These are phyloP conservation scores for Lasiosphaeria hispida DNA, from an alignment of 495 filamentous ascomycete species.

Conservation along the genomic window DNA sequence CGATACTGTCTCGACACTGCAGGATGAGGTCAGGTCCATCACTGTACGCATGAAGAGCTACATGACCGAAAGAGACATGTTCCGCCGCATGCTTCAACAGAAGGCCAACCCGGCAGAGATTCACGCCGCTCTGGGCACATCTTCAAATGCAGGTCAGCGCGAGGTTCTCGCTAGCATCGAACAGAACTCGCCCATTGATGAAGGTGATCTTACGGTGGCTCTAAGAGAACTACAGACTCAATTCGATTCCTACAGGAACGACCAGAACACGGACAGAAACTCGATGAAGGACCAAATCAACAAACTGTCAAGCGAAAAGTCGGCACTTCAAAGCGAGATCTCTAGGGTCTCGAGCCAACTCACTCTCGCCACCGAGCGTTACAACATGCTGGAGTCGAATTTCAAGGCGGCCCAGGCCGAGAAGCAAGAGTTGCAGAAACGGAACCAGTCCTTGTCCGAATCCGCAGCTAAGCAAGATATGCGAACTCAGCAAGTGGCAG, in stretches of 20 bases:
- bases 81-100: slow-evolving; percentile 86
- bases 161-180: slow-evolving; percentile 53
- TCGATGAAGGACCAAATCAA: slow-evolving; percentile 85
- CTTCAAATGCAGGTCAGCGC: slow-evolving; percentile 47
- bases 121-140: slow-evolving; percentile 63
- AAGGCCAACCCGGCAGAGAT: slow-evolving; percentile 58
- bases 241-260: slow-evolving; percentile 85
- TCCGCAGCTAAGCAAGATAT: slow-evolving; percentile 85
- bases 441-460: slow-evolving; percentile 71
- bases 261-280: slow-evolving; percentile 72
- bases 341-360: slow-evolving; percentile 76
- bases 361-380: slow-evolving; percentile 74
- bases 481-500: slow-evolving; percentile 82
- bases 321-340: slow-evolving; percentile 73
- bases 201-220: slow-evolving; percentile 44
- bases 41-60: slow-evolving; percentile 83
- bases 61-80: slow-evolving; percentile 93
- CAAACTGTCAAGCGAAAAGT: slow-evolving; percentile 75
- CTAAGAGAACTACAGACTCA: slow-evolving; percentile 84
- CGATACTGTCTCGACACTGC: slow-evolving; percentile 57
- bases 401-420: slow-evolving; percentile 78
- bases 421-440: slow-evolving; percentile 78
- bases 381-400: slow-evolving; percentile 87
- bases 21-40: slow-evolving; percentile 72
- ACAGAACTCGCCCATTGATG: slow-evolving; percentile 37